Base-by-base conservation (phyloP, 2,329 filamentous ascomycete genomes). In the Xylariaceae sp. region DNA sequence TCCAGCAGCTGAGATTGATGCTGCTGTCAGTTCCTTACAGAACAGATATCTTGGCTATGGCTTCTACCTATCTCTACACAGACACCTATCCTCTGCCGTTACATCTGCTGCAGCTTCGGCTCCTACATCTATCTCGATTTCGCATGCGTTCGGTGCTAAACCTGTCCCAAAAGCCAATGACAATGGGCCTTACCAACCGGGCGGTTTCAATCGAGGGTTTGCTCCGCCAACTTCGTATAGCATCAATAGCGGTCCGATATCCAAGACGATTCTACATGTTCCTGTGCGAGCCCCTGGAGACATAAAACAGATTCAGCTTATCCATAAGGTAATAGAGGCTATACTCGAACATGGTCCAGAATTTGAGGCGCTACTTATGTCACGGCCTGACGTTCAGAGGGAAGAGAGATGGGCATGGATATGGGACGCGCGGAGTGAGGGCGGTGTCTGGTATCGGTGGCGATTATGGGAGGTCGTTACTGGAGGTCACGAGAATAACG, bases 351-450 rank as follows among this genome's bases (percentile, higher is more conserved):
- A 94, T 66, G 92, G 92, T 0, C 85, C 90, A 0, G 90, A 94
- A 69, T 95, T 96, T 62, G 94, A 99, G 74, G 92, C 92, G 4
- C 78, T 96, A 1, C 81, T 99, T 5, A 97, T 97, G 94, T 88
- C 87, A 53, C 82, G 90, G 15, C 84, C 89, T 0, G 86, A 92
- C 57, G 88, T 97, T 1, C 90, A 96, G 71, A 82, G 81, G 47
- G 90, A 96, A 61, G 90, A 96, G 72, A 92, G 88, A 65, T 97
- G 93, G 86, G 89, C 92, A 0, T 99, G 92, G 89, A 79, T 99
- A 4, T 99, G 90, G 87, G 88, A 97, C 72, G 83, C 92, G 17
- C 83, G 87, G 65, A 92, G 87, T 68, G 79, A 82, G 63, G 92
- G 86, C 30, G 93, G 88, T 13, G 83, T 95, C 13, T 99, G 92